Conservation (phyloP, 306 rosid genomes). For the Casuarina equisetifolia region DNA sequence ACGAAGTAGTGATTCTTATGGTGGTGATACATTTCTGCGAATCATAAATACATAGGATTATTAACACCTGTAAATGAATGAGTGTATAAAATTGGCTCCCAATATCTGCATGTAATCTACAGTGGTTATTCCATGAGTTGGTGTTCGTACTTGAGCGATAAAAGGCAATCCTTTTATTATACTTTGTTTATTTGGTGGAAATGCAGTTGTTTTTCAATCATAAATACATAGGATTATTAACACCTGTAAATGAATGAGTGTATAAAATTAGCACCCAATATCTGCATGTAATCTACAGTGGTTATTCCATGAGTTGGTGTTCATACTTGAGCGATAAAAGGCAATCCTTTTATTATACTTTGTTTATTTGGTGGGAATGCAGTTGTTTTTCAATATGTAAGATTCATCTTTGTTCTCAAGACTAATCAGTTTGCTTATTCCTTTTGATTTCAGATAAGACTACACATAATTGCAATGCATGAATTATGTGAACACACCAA, state of each 20-base stretch:
- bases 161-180: neutral
- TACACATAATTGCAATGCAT: slow-evolving; percentile 95
- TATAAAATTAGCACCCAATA: neutral
- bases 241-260: neutral
- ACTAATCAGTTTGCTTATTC: slow-evolving; percentile 38
- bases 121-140: neutral
- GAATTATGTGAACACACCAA: slow-evolving; percentile 91
- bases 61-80: neutral
- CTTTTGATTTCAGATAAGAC: slow-evolving; percentile 70
- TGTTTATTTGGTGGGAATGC: slow-evolving; percentile 10
- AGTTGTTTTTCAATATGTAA: slow-evolving; percentile 27
- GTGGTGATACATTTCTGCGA: slow-evolving; percentile 1
- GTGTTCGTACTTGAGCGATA: neutral
- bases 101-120: neutral
- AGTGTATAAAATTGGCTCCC: neutral
- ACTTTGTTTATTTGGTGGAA: slow-evolving; percentile 7
- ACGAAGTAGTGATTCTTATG: slow-evolving; percentile 3
- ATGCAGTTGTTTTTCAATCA: slow-evolving; percentile 25
- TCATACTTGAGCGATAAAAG: neutral
- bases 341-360: neutral
- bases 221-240: too few species aligned
- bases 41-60: neutral
- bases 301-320: neutral
- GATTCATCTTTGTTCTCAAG: slow-evolving; percentile 22
- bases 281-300: neutral